Evolutionary conservation across 2,329 filamentous ascomycete genomes (phyloP), one percentile per base, ranked within the genome.

Genomic region (Canariomyces notabilis): DNA sequence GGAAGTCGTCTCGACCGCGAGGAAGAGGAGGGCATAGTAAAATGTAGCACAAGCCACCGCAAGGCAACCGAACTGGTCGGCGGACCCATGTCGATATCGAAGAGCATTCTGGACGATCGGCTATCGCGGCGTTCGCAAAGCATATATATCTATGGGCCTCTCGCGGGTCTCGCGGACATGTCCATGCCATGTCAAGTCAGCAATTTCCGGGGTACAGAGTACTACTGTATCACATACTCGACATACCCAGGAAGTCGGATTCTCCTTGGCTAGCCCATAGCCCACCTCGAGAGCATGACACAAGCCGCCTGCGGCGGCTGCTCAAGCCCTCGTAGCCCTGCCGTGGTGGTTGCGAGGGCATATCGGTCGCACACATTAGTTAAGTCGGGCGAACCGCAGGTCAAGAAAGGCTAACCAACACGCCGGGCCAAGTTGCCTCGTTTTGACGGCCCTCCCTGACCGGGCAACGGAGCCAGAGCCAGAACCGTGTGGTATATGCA

Each of bases 391-490:
- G n/a, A n/a, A n/a, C n/a, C n/a, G n/a, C n/a, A n/a, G n/a, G n/a
- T n/a, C n/a, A n/a, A n/a, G n/a, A n/a, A n/a, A 9, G 22, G 37
- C 44, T 38, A 20, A 37, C 44, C 33, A 42, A 4, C 4, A 14
- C 18, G 16, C 16, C 20, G 14, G 18, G 14, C 5, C 6, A 16
- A 38, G 26, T 37, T 26, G 38, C 23, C 33, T 41, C 22, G 16
- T 31, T 7, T n/a, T 23, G 20, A 11, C 8, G 15, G 8, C 39
- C 23, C 39, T 38, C 29, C 45, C 34, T 43, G 15, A 16, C 29
- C 40, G 45, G 45, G 45, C 45, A 43, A 43, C 35, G 12, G 5
- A 20, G n/a, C n/a, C n/a, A n/a, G 32, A 42, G 31, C 39, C 11
- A 21, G 23, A 15, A 19, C 9, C 26, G 26, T 29, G 26, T 29